Percentiles rank a stretch among this genome's conserved stretches.
Evolutionary conservation across 2,329 filamentous ascomycete genomes (phyloP).

Genomic region (Nigrospora sphaerica): DNA sequence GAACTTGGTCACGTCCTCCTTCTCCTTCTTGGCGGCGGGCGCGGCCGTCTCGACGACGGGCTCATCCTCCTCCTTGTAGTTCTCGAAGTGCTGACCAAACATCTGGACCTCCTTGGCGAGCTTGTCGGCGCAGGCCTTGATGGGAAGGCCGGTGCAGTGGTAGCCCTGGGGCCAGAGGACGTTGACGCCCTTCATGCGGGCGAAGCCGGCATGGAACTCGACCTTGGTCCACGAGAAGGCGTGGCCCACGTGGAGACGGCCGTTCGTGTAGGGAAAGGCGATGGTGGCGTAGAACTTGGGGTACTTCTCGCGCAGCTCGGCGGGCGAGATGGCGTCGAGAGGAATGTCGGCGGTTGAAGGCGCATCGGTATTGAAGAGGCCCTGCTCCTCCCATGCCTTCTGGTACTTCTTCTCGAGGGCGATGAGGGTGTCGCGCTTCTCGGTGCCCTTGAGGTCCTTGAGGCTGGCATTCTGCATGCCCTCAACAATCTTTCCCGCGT

Average conservation of each 20-base stretch:
- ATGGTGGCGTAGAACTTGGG: slow-evolving; percentile 82
- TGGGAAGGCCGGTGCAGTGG: slow-evolving; percentile 96
- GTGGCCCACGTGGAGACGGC: slow-evolving; percentile 83
- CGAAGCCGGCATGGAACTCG: slow-evolving; percentile 83
- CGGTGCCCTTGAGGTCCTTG: slow-evolving; percentile 42
- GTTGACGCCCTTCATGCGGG: slow-evolving; percentile 84
- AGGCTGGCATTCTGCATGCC: slow-evolving; percentile 10
- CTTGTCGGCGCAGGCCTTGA: slow-evolving; percentile 96
- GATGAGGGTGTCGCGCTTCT: slow-evolving; percentile 79
- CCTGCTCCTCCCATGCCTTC: slow-evolving; percentile 68
- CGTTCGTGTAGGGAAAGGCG: slow-evolving; percentile 55
- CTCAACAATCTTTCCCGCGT: slow-evolving; percentile 8
- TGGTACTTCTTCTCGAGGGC: slow-evolving; percentile 90
- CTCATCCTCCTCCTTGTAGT: slow-evolving; percentile 58
- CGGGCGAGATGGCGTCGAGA: slow-evolving; percentile 63
- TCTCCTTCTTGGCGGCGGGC: slow-evolving; percentile 57
- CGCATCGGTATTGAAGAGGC: slow-evolving; percentile 79
- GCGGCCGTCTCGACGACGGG: slow-evolving; percentile 34
- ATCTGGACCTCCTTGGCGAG: slow-evolving; percentile 79
- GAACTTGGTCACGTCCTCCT: slow-evolving; percentile 87
- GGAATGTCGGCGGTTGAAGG: slow-evolving; percentile 73
- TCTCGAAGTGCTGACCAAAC: slow-evolving; percentile 82
- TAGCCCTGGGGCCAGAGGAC: slow-evolving; percentile 87
- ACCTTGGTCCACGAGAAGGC: slow-evolving; percentile 88
- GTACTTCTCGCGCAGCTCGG: slow-evolving; percentile 69